Conservation (phyloP, 73 alveolate species). For the Tetrahymena borealis region DNA sequence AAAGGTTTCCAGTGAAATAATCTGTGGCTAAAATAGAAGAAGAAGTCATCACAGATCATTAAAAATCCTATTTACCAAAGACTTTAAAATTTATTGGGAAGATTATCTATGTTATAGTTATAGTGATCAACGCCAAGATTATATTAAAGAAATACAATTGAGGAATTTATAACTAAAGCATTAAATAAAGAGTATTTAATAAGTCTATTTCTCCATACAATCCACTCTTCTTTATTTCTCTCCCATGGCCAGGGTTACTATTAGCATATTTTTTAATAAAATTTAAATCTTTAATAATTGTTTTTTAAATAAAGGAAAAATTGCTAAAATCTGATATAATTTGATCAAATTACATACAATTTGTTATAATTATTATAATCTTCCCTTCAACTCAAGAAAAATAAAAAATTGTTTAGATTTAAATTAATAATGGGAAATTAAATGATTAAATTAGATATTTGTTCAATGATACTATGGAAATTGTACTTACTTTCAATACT, state of each 20-base stretch:
- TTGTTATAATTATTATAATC: too few species aligned
- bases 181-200: slow-evolving; percentile 3
- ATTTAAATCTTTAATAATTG: too few species aligned
- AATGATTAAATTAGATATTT: too few species aligned
- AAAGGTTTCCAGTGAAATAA: slow-evolving; percentile 47
- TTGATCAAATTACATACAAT: too few species aligned
- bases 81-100: slow-evolving; percentile 44
- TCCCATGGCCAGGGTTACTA: slow-evolving; percentile 73
- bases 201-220: neutral
- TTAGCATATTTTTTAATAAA: too few species aligned
- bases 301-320: too few species aligned
- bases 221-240: slow-evolving; percentile 21
- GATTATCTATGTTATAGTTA: neutral
- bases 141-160: neutral
- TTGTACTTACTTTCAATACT: too few species aligned
- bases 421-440: too few species aligned
- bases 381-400: too few species aligned
- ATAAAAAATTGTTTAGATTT: too few species aligned
- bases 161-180: neutral
- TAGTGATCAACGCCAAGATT: slow-evolving; percentile 27
- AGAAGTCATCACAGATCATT: slow-evolving; percentile 54
- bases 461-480: too few species aligned
- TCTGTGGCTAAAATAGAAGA: slow-evolving; percentile 53
- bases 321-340: too few species aligned
- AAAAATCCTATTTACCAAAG: slow-evolving; percentile 37